Evolutionary conservation across 2,329 filamentous ascomycete genomes (phyloP).

Genomic region (Aspergillus jensenii): DNA sequence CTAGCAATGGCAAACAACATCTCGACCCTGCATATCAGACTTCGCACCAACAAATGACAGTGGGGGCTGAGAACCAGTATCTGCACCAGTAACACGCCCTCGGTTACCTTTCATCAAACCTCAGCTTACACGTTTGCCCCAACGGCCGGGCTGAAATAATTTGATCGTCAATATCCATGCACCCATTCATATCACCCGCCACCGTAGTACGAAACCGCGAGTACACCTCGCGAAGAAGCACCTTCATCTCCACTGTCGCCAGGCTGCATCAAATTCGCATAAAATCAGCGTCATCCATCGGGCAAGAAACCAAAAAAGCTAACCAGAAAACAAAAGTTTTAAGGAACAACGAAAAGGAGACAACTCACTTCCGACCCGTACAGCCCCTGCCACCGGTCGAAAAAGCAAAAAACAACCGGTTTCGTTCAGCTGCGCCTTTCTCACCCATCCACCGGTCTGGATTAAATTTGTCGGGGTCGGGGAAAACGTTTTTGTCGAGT

Average conservation of each 20-base stretch:
- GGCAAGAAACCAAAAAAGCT: neutral
- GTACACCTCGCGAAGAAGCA: constrained; percentile 63
- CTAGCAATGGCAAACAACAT: too few relatives aligned
- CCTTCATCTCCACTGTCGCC: constrained; percentile 68
- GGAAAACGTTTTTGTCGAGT: constrained; percentile 28
- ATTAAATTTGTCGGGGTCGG: constrained; percentile 29
- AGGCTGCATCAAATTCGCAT: constrained; percentile 43
- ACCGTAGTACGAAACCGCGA: constrained; percentile 54
- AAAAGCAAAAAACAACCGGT: constrained; percentile 65
- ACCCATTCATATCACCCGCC: constrained; percentile 54
- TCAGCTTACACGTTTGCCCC: constrained; percentile 59
- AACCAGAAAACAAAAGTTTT: neutral
- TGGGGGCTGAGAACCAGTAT: neutral
- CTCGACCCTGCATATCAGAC: neutral
- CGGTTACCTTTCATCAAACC: constrained; percentile 17
- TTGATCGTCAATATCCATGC: constrained; percentile 67
- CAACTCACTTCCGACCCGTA: constrained; percentile 54
- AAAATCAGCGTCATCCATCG: constrained; percentile 1
- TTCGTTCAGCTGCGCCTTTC: constrained; percentile 38
- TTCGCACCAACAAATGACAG: neutral
- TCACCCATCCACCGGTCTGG: constrained; percentile 38
- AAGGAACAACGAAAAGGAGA: too few relatives aligned
- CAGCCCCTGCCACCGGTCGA: constrained; percentile 65
- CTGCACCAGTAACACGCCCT: neutral
- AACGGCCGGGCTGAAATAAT: constrained; percentile 65